These are phyloP conservation scores for Rhododendron williamsianum DNA, from an alignment of 148 eudicot species.

Conservation along the genomic window DNA sequence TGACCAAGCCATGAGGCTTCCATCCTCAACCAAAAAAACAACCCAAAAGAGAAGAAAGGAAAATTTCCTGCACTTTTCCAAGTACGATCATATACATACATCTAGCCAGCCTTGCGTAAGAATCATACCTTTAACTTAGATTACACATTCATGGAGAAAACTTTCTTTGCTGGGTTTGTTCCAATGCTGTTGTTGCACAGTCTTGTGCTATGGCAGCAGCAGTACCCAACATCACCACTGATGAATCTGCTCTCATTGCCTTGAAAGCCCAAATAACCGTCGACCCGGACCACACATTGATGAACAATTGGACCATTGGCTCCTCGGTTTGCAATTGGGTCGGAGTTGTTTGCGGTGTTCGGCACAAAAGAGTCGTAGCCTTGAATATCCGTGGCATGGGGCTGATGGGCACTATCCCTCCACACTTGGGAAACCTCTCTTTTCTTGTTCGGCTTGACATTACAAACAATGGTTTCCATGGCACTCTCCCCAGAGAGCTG, in stretches of 20 bases:
- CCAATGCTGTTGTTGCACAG: not conserved
- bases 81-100: not conserved
- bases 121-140: not conserved
- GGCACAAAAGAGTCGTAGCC: not conserved
- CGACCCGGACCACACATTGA: not conserved
- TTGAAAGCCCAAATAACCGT: not conserved
- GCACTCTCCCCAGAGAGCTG: not conserved
- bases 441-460: not conserved
- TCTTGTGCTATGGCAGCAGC: not conserved
- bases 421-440: conserved; percentile 1
- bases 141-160: not conserved
- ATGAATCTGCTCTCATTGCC: not conserved
- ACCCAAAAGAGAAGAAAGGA: not conserved
- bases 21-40: not conserved
- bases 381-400: not conserved
- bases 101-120: not conserved
- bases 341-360: not conserved
- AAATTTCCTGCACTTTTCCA: too few relatives aligned
- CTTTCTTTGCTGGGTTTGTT: not conserved
- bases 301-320: not conserved
- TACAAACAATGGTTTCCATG: not conserved
- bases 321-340: not conserved
- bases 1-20: not conserved
- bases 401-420: not conserved
- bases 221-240: not conserved